These are phyloP conservation scores for Eucalyptus cloeziana DNA, from an alignment of 345 rosid species.

Conservation along the genomic window DNA sequence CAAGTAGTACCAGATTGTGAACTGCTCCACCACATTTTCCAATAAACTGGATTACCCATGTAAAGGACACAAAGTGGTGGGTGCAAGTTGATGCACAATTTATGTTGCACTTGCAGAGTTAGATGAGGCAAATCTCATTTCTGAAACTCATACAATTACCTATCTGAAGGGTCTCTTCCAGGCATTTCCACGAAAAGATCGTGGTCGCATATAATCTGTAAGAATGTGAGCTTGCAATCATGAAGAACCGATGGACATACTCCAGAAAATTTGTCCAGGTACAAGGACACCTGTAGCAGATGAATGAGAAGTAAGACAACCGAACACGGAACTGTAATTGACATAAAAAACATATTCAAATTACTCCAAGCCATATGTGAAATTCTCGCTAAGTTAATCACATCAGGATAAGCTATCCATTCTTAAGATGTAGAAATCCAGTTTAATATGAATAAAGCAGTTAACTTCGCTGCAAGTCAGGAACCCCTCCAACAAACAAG, in stretches of 20 bases:
- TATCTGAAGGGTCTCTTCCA: conserved; percentile 98
- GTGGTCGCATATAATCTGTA: conserved; percentile 95
- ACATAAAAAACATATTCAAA: neutral
- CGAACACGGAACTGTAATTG: neutral
- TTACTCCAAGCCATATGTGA: neutral
- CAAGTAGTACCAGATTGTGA: neutral
- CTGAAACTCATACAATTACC: conserved; percentile 21
- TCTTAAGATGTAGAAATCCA: neutral
- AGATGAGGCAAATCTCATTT: neutral
- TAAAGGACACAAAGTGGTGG: neutral
- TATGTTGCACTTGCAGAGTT: neutral
- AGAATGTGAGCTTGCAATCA: conserved; percentile 92
- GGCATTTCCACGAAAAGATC: conserved; percentile 99
- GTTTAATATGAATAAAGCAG: neutral
- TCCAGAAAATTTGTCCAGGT: conserved; percentile 97
- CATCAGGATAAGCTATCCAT: neutral
- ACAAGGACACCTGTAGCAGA: conserved; percentile 79
- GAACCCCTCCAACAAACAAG: neutral
- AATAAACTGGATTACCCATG: neutral
- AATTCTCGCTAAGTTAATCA: neutral
- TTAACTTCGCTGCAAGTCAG: neutral
- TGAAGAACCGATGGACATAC: conserved; percentile 91
- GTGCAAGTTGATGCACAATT: neutral
- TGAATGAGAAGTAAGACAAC: neutral
- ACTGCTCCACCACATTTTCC: neutral